Base-by-base conservation (phyloP, 495 filamentous ascomycete genomes). In the Penicillium robsamsonii region DNA sequence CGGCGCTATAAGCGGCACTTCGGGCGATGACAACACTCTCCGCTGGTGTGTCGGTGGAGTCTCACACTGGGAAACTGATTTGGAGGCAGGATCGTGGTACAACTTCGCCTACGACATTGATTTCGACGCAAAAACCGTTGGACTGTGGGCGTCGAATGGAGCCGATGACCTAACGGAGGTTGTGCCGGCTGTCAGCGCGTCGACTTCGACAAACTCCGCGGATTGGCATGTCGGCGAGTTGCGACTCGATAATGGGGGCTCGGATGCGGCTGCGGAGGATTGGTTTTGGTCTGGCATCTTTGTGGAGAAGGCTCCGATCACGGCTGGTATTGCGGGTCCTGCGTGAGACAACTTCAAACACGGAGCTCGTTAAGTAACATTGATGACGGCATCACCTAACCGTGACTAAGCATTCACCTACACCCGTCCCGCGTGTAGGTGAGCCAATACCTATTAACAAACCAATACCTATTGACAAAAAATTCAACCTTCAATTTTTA, bases 201-300 rank as follows among this genome's bases (percentile, higher is more conserved):
- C 76, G 24, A 79, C 85, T 5, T 84, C 79, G 11, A 87, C 83
- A 13, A 89, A 89, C 66, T 87, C 85, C 51, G 77, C 73, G 2
- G 87, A 90, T 66, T 91, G 86, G 87, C 87, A 91, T 69, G 68
- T 91, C 10, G 88, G 88, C 43, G 78, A 89, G 49, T 73, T 90
- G 37, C 79, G 88, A 58, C 77, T 90, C 43, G 82, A 86, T 17
- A 77, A 83, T 53, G 75, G 73, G 12, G 80, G 81, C 15, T 75
- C 76, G 43, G 80, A 82, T 7, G 15, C 52, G 5, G 67, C 62
- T 1, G 64, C 69, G 4, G 81, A 90, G 77, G 86, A 90, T 65
- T 89, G 83, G 78, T 89, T 81, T 65, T 90, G 87, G 71, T 85
- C 81, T 20, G 88, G 87, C 20, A 81, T 89, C 18, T 90, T 85